These are phyloP conservation scores for Penicillium taxi DNA, from an alignment of 495 filamentous ascomycete species.

Conservation along the genomic window DNA sequence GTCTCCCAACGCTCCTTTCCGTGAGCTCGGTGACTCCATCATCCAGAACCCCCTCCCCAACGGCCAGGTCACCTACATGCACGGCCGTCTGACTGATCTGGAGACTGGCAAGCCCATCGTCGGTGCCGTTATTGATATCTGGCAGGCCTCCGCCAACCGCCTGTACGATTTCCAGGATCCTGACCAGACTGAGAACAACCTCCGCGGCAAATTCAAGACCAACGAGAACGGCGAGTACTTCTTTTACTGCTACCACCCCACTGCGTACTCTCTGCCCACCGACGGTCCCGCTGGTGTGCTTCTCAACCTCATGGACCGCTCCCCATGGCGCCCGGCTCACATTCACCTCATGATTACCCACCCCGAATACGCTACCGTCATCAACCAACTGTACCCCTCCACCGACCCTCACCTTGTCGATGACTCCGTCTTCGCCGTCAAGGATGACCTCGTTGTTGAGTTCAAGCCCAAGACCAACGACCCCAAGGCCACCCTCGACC, in stretches of 20 bases:
- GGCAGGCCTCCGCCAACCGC: slow-evolving; percentile 78
- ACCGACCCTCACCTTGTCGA: slow-evolving; percentile 52
- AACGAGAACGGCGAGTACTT: slow-evolving; percentile 68
- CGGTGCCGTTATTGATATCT: slow-evolving; percentile 71
- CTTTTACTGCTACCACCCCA: slow-evolving; percentile 79
- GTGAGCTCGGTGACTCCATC: slow-evolving; percentile 59
- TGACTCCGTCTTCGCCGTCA: slow-evolving; percentile 61
- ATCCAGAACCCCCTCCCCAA: slow-evolving; percentile 58
- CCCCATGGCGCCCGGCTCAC: slow-evolving; percentile 43
- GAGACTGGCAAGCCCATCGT: slow-evolving; percentile 63
- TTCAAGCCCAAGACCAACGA: slow-evolving; percentile 47
- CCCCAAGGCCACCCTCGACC: slow-evolving; percentile 39
- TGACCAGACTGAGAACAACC: slow-evolving; percentile 69
- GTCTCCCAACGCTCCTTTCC: slow-evolving; percentile 75
- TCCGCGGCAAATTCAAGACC: slow-evolving; percentile 73
- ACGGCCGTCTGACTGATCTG: slow-evolving; percentile 65
- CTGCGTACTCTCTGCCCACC: slow-evolving; percentile 68
- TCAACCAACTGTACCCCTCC: slow-evolving; percentile 57
- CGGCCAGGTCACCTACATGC: slow-evolving; percentile 63
- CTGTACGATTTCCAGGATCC: slow-evolving; percentile 89
- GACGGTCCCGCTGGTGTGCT: slow-evolving; percentile 67
- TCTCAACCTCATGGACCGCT: slow-evolving; percentile 63
- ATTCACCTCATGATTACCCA: slow-evolving; percentile 46
- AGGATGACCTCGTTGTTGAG: slow-evolving; percentile 56
- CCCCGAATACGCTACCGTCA: slow-evolving; percentile 45